phyloP scores from a whole-genome alignment of 805 yeast species.

The Candida patagonica region DNA sequence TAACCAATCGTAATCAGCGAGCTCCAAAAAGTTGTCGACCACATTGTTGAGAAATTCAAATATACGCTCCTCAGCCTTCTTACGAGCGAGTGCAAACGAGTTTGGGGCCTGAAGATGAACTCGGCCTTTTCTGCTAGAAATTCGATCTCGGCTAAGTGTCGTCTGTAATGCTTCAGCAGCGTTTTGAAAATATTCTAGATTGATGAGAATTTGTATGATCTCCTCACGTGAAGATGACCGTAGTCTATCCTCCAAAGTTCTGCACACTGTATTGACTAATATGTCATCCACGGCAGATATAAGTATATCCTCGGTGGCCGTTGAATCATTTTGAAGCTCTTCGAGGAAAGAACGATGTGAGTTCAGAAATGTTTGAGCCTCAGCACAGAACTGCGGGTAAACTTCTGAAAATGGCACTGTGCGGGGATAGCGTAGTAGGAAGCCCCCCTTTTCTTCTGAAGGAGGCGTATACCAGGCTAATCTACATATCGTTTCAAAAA shows the following conservation, averaged over 20 bases:
- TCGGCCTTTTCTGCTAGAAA: conserved; percentile 30
- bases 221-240: conserved; percentile 78
- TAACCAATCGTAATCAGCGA: conserved; percentile 81
- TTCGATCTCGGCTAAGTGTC: conserved; percentile 31
- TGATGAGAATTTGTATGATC: conserved; percentile 78
- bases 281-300: conserved; percentile 56
- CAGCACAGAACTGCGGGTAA: conserved; percentile 78
- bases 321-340: conserved; percentile 52
- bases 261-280: conserved; percentile 58
- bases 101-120: conserved; percentile 44
- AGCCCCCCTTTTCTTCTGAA: conserved; percentile 29
- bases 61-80: conserved; percentile 67
- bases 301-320: conserved; percentile 50
- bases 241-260: conserved; percentile 50
- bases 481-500: conserved; percentile 54
- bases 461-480: conserved; percentile 60
- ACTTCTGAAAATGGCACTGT: conserved; percentile 81
- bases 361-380: conserved; percentile 54
- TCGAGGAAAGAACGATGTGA: conserved; percentile 57
- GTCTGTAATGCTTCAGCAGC: conserved; percentile 58
- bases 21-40: conserved; percentile 69
- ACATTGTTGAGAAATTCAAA: conserved; percentile 76
- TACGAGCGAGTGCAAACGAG: conserved; percentile 49
- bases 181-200: conserved; percentile 74
- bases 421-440: conserved; percentile 41